phyloP scores from a whole-genome alignment of 106 monocot species.

The Ottelia alismoides region DNA sequence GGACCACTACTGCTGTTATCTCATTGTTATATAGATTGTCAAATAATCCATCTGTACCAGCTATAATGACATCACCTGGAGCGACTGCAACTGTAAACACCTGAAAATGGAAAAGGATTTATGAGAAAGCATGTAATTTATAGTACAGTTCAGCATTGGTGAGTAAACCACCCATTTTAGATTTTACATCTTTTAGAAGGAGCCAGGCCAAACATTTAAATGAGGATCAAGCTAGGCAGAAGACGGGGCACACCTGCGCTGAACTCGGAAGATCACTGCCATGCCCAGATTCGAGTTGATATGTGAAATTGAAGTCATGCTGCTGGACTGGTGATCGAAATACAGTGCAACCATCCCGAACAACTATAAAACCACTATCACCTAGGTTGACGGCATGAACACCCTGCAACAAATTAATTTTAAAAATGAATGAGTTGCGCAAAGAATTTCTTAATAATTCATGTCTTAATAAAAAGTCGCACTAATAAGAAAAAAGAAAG shows the following conservation, averaged over 20 bases:
- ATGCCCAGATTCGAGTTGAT: slow-evolving; percentile 61
- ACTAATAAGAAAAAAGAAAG: no score
- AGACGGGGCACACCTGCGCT: no score
- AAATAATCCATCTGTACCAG: slow-evolving; percentile 57
- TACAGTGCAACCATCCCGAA: slow-evolving; percentile 44
- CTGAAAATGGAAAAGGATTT: no score
- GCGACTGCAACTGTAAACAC: slow-evolving; percentile 33
- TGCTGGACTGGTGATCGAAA: slow-evolving; percentile 63
- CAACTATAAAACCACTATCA: slow-evolving; percentile 61
- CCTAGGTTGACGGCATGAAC: slow-evolving; percentile 61
- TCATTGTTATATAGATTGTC: slow-evolving; percentile 52
- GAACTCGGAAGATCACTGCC: slow-evolving; percentile 69
- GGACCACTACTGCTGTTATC: slow-evolving; percentile 40
- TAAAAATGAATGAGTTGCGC: no score
- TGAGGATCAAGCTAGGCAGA: no score
- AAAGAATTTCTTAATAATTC: no score
- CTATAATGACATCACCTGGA: slow-evolving; percentile 49
- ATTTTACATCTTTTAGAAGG: no score
- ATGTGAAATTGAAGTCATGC: slow-evolving; percentile 72
- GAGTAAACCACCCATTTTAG: no score
- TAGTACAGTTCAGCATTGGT: no score
- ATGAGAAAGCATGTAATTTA: no score
- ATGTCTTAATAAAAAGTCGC: no score
- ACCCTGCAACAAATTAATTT: slow-evolving; percentile 43
- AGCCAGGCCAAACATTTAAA: no score